Conservation (phyloP, 2,329 filamentous ascomycete genomes). For the Bisporella sp. region DNA sequence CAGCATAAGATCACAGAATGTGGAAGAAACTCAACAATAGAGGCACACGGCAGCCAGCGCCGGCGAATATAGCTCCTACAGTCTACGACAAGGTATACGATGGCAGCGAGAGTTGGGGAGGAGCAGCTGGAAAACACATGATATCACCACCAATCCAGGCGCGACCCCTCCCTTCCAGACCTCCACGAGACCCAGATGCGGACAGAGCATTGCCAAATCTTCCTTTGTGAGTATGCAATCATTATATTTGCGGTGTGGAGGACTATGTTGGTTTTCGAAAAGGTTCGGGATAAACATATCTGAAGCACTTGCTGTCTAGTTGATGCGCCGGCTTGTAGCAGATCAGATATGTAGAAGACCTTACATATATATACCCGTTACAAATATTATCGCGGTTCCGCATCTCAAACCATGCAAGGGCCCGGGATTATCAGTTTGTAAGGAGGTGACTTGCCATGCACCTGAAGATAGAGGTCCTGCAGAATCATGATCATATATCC, state of each 20-base stretch:
- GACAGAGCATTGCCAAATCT: constrained; percentile 12
- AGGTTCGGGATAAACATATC: too few species aligned
- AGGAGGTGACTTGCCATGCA: too few species aligned
- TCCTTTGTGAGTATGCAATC: constrained; percentile 16
- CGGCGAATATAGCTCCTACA: constrained; percentile 36
- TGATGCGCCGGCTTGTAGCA: too few species aligned
- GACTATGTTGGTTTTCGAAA: too few species aligned
- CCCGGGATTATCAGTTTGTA: too few species aligned
- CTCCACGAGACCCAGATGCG: constrained; percentile 18
- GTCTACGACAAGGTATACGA: constrained; percentile 33
- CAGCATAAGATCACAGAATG: constrained; percentile 32
- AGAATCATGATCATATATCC: background rate
- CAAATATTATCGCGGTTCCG: too few species aligned
- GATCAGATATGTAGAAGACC: too few species aligned
- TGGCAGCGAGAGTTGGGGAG: background rate
- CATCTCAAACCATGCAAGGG: too few species aligned
- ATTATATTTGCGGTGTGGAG: background rate
- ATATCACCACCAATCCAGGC: too few species aligned
- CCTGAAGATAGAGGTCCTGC: background rate
- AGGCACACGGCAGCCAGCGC: constrained; percentile 28
- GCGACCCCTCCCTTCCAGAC: constrained; percentile 6
- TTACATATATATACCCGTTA: too few species aligned
- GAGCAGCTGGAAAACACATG: background rate
- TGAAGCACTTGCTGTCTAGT: too few species aligned
- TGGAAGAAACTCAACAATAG: constrained; percentile 46